These are phyloP conservation scores for Aspergillus phoenicis DNA, from an alignment of 2,329 filamentous ascomycete species.

Conservation along the genomic window DNA sequence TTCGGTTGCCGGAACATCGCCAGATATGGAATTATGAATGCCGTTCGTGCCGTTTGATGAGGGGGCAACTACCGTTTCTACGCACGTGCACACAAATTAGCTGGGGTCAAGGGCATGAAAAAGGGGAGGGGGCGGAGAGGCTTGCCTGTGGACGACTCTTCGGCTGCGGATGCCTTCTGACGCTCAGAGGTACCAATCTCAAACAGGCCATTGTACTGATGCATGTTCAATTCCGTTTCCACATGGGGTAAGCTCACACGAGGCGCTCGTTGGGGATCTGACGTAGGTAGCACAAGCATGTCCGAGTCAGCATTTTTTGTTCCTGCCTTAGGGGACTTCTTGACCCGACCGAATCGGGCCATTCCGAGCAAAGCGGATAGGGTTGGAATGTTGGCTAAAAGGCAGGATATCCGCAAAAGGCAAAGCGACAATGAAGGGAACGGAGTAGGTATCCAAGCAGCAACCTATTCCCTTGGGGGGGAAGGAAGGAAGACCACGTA, in stretches of 20 bases:
- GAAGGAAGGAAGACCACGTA: not conserved
- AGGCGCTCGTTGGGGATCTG: slow-evolving; percentile 33
- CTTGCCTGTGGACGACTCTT: slow-evolving; percentile 31
- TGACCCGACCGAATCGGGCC: slow-evolving; percentile 34
- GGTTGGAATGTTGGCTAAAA: slow-evolving; percentile 18
- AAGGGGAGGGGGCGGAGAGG: not conserved
- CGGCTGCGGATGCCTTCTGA: slow-evolving; percentile 25
- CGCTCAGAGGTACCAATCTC: slow-evolving; percentile 31
- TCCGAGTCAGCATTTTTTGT: slow-evolving; percentile 32
- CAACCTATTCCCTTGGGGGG: not conserved
- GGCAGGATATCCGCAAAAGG: slow-evolving; percentile 10
- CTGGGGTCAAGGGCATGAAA: not conserved
- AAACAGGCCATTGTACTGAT: slow-evolving; percentile 44
- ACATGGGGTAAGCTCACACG: slow-evolving; percentile 44
- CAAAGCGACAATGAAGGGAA: slow-evolving; percentile 13
- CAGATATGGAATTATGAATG: slow-evolving; percentile 33
- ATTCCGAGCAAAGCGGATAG: slow-evolving; percentile 27
- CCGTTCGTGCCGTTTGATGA: slow-evolving; percentile 33
- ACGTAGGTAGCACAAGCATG: slow-evolving; percentile 21
- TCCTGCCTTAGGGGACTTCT: slow-evolving; percentile 29
- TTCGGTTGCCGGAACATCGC: slow-evolving; percentile 37
- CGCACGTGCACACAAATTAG: not conserved
- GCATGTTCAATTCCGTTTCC: slow-evolving; percentile 48
- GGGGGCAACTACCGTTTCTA: slow-evolving; percentile 21
- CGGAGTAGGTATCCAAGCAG: not conserved